Evolutionary conservation across 257 asterid genomes (phyloP), one percentile per base, ranked within the genome.

Genomic region (Fraxinus anomala): DNA sequence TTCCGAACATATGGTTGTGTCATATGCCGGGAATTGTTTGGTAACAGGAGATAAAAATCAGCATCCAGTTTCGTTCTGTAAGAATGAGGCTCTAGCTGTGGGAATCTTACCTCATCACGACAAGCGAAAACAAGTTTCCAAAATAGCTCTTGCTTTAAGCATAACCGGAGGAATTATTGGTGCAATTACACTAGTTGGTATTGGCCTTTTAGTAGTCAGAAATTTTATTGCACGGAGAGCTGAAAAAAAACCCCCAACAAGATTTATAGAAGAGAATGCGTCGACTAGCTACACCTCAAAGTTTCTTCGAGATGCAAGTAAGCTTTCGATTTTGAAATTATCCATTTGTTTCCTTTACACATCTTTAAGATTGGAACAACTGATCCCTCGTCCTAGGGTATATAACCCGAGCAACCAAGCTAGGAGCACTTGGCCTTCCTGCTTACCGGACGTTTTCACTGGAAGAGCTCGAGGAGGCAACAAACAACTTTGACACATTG

Each of bases 381-480:
- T 47, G 56, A 47, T 31, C 70, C 72, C 26, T 77, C 49, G 19
- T 26, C 47, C 24, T 79, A 94, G 98, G 97, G 80, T 86, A 89
- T 78, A 88, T 91, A 79, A 88, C 96, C 59, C 96, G 87, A 83
- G 90, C 96, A 39, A 88, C 89, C 96, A 92, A 89, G 82, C 72
- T 91, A 49, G 98, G 96, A 72, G 86, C 91, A 59, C 83, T 88
- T 17, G 90, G 91, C 54, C 88, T 94, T 84, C 96, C 98, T 40
- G 82, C 93, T 42, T 92, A 92, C 75, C 80, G 94, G 74, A 86
- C 89, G 31, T 92, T 92, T 76, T 84, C 96, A 33, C 71, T 89
- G 33, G 98, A 88, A 79, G 99, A 94, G 81, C 91, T 94, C 28
- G 92, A 91, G 88, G 86, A 69, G 81, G 99, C 97, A 24, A 91